A percentile compares a stretch with the other conserved stretches of the same genome.
These are phyloP conservation scores for Calonectria montana DNA, from an alignment of 2,329 filamentous ascomycete genomes.

Conservation along the genomic window DNA sequence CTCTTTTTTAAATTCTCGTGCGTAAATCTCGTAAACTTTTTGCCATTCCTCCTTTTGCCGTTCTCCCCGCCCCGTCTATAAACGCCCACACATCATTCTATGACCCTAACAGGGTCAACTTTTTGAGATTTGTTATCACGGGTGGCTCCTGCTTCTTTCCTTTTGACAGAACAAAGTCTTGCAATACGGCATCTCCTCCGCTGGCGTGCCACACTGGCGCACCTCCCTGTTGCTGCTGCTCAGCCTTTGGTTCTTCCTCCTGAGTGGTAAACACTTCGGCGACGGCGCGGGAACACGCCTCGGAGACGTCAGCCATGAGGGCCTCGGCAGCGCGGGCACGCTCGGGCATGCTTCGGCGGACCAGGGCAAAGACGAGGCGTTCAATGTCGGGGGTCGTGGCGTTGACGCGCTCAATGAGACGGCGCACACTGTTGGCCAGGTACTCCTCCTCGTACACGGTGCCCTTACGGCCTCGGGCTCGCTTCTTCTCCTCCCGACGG, in stretches of 20 bases:
- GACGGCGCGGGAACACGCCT: slow-evolving; percentile 74
- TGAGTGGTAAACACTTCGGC: slow-evolving; percentile 72
- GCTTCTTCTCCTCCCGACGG: slow-evolving; percentile 91
- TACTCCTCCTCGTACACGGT: slow-evolving; percentile 99
- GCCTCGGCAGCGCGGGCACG: slow-evolving; percentile 81
- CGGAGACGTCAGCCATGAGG: slow-evolving; percentile 79
- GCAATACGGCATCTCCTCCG: slow-evolving; percentile 65
- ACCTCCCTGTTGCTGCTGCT: slow-evolving; percentile 29
- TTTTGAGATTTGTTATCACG: slow-evolving; percentile 60
- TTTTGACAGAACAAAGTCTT: slow-evolving; percentile 60
- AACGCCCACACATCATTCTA: slow-evolving; percentile 11
- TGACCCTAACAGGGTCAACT: slow-evolving; percentile 62
- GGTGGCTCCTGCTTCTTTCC: slow-evolving; percentile 61
- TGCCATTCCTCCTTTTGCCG: slow-evolving; percentile 2
- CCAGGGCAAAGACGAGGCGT: slow-evolving; percentile 79
- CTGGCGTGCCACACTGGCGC: slow-evolving; percentile 48
- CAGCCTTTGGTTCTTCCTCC: slow-evolving; percentile 23
- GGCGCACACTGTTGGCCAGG: slow-evolving; percentile 85
- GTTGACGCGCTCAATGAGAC: slow-evolving; percentile 87
- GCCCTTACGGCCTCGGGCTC: slow-evolving; percentile 93
- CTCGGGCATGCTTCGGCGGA: slow-evolving; percentile 88
- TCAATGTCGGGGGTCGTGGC: slow-evolving; percentile 77
- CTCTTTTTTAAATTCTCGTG: neutral
- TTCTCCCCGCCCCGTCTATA: neutral
- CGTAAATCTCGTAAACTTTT: slow-evolving; percentile 11